phyloP scores from a whole-genome alignment of 352 stramenopile genomes.

The Pythium vanterpoolii region DNA sequence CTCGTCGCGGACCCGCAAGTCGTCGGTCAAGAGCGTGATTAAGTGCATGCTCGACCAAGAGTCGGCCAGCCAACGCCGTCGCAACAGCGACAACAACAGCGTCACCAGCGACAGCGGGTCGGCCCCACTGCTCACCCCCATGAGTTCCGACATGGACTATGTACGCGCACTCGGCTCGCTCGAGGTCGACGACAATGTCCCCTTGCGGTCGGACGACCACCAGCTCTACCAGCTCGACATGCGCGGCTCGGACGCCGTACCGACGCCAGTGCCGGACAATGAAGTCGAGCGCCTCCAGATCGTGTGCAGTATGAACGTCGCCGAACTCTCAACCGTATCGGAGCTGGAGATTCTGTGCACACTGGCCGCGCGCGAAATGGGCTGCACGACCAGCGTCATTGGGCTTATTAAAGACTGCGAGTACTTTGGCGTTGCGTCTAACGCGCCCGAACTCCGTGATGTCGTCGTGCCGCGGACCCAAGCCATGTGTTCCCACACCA shows the following conservation, averaged over 20 bases:
- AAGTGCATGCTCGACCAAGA: conserved; percentile 38
- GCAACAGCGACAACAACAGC: neutral
- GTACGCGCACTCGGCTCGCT: conserved; percentile 1
- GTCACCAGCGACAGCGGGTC: neutral
- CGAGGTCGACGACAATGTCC: neutral
- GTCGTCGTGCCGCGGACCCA: conserved; percentile 37
- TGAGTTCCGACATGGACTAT: neutral
- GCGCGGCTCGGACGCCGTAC: conserved; percentile 30
- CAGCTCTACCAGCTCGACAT: conserved; percentile 31
- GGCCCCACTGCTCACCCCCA: conserved; percentile 25
- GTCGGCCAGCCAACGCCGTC: neutral
- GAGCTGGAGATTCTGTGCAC: conserved; percentile 63
- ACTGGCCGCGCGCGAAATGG: conserved; percentile 39
- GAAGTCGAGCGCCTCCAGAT: conserved; percentile 41
- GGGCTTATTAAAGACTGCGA: conserved; percentile 46
- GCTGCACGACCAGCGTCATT: conserved; percentile 47
- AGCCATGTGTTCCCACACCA: conserved; percentile 55
- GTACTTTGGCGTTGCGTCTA: conserved; percentile 43
- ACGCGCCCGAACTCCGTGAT: conserved; percentile 24
- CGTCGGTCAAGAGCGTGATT: conserved; percentile 43
- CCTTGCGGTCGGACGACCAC: conserved; percentile 1
- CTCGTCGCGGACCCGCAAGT: conserved; percentile 29
- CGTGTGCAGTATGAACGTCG: conserved; percentile 36
- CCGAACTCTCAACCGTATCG: conserved; percentile 36
- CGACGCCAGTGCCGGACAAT: conserved; percentile 32